These are phyloP conservation scores for Bocquillonia castaneifolia DNA, from an alignment of 441 rosid genomes.

Conservation along the genomic window DNA sequence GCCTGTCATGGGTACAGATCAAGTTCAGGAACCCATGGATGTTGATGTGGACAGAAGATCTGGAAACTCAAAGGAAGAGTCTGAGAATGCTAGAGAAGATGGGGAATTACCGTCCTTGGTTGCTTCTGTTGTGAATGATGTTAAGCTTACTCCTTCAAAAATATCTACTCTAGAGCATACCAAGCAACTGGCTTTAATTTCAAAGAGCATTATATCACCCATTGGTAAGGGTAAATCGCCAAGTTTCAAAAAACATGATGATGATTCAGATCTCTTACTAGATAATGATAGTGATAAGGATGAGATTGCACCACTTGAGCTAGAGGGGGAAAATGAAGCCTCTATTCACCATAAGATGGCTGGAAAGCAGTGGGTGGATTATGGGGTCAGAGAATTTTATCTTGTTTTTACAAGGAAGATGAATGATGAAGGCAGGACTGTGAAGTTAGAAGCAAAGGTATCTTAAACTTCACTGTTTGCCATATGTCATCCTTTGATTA, in stretches of 20 bases:
- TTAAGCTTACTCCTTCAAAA: slow-evolving; percentile 38
- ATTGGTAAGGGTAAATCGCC: slow-evolving; percentile 47
- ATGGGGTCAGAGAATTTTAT: slow-evolving; percentile 59
- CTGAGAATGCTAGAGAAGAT: slow-evolving; percentile 69
- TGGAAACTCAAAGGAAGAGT: slow-evolving; percentile 52
- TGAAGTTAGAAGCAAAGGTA: slow-evolving; percentile 82
- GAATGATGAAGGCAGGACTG: slow-evolving; percentile 35
- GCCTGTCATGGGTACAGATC: slow-evolving; percentile 37
- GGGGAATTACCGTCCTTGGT: slow-evolving; percentile 89
- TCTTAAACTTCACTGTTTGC: slow-evolving; percentile 8
- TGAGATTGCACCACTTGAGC: slow-evolving; percentile 46
- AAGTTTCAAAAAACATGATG: slow-evolving; percentile 68
- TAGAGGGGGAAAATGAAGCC: slow-evolving; percentile 37
- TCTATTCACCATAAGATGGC: slow-evolving; percentile 31
- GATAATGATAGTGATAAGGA: slow-evolving; percentile 77
- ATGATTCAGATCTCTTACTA: slow-evolving; percentile 62
- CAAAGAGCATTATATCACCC: slow-evolving; percentile 72
- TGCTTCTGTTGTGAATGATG: slow-evolving; percentile 40
- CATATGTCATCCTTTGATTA: slow-evolving; percentile 7
- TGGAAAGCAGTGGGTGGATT: slow-evolving; percentile 62
- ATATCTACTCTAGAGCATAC: slow-evolving; percentile 50
- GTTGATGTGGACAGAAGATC: slow-evolving; percentile 53
- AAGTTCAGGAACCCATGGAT: slow-evolving; percentile 55
- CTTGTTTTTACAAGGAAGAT: slow-evolving; percentile 54
- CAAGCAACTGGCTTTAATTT: slow-evolving; percentile 68